Percentiles rank a stretch among this genome's conserved stretches.
Evolutionary conservation across 2,329 filamentous ascomycete species (phyloP).

Genomic region (Ascochyta rabiei): DNA sequence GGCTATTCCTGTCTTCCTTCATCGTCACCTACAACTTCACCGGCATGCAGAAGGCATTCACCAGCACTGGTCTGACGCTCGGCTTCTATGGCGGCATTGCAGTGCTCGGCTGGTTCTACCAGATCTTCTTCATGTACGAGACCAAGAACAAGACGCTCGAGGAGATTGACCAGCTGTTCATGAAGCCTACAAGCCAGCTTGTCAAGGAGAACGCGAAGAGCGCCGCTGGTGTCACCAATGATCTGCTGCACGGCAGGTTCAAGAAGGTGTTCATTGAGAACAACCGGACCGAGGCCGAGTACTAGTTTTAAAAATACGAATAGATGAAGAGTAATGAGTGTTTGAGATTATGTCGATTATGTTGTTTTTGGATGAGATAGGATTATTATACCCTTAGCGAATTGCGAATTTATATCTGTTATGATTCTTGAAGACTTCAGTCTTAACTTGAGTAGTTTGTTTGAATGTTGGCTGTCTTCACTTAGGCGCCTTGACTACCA

Average conservation of each 20-base stretch:
- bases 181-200: slow-evolving; percentile 66
- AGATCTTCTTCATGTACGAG: slow-evolving; percentile 77
- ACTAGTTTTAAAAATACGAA: not conserved
- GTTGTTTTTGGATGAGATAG: not conserved
- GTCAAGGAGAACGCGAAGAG: slow-evolving; percentile 56
- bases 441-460: too few relatives aligned
- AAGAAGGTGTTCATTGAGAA: slow-evolving; percentile 56
- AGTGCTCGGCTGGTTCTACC: slow-evolving; percentile 72
- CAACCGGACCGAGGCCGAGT: slow-evolving; percentile 22
- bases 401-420: not conserved
- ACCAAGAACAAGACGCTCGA: slow-evolving; percentile 73
- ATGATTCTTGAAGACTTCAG: not conserved
- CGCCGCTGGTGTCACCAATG: slow-evolving; percentile 52
- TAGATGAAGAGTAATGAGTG: not conserved
- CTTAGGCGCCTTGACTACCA: too few relatives aligned
- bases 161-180: slow-evolving; percentile 73
- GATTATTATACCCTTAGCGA: slow-evolving; percentile 11
- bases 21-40: slow-evolving; percentile 78
- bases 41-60: slow-evolving; percentile 72
- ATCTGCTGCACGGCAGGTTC: slow-evolving; percentile 53
- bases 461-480: too few relatives aligned
- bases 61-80: slow-evolving; percentile 66
- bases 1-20: slow-evolving; percentile 73
- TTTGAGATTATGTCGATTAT: not conserved
- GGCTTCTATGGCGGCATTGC: slow-evolving; percentile 79